phyloP scores from a whole-genome alignment of 768 basidiomycete genomes.

The Lactifluus pinguis region DNA sequence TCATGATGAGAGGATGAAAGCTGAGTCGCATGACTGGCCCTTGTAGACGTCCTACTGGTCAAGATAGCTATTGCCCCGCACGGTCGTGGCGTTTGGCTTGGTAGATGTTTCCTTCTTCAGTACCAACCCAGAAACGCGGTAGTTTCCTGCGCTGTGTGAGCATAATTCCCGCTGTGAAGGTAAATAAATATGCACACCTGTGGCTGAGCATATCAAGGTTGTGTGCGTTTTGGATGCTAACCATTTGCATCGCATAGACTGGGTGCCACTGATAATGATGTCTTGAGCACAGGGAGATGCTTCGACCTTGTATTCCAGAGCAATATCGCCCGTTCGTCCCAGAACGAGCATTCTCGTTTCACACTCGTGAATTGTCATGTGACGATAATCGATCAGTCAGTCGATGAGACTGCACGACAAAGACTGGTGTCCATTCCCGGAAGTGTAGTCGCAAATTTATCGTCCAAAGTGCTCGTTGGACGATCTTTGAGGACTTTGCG shows the following conservation, averaged over 20 bases:
- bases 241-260: slow-evolving; percentile 97
- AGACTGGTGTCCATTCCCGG: slow-evolving; percentile 66
- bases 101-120: slow-evolving; percentile 96
- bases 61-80: slow-evolving; percentile 90
- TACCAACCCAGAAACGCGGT: slow-evolving; percentile 97
- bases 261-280: slow-evolving; percentile 94
- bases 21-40: slow-evolving; percentile 91
- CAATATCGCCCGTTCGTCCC: slow-evolving; percentile 88
- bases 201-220: slow-evolving; percentile 97
- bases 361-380: slow-evolving; percentile 85
- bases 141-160: slow-evolving; percentile 57
- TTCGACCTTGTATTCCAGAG: slow-evolving; percentile 98
- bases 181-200: slow-evolving; percentile 45
- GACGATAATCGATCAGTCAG: neutral
- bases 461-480: slow-evolving; percentile 85
- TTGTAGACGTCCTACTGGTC: slow-evolving; percentile 90
- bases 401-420: neutral
- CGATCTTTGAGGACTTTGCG: slow-evolving; percentile 84
- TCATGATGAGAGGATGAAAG: slow-evolving; percentile 73
- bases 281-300: slow-evolving; percentile 92
- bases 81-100: slow-evolving; percentile 96
- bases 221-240: slow-evolving; percentile 97
- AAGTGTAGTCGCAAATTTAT: slow-evolving; percentile 95
- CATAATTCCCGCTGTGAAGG: neutral
- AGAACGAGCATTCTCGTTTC: slow-evolving; percentile 88